phyloP scores from a whole-genome alignment of 345 rosid species.

The Pistacia atlantica region DNA sequence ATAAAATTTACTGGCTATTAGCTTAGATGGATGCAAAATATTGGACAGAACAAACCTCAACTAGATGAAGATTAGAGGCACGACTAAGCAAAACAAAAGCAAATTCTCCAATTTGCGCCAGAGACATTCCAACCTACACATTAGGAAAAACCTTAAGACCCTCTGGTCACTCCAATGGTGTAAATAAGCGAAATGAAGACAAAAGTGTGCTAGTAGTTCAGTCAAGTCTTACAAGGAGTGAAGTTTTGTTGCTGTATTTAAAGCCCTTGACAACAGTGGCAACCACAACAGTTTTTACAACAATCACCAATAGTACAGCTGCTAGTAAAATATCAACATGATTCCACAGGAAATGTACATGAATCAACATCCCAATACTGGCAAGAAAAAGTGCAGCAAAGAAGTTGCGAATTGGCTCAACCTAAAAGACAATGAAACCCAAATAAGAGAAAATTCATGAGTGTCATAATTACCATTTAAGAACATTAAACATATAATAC shows the following conservation, averaged over 20 bases:
- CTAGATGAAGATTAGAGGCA: slow-evolving; percentile 94
- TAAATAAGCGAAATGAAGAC: background rate
- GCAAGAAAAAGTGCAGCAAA: slow-evolving; percentile 95
- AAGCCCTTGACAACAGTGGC: slow-evolving; percentile 76
- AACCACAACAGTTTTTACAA: slow-evolving; percentile 70
- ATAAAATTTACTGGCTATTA: background rate
- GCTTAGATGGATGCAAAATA: slow-evolving; percentile 3
- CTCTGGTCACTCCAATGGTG: slow-evolving; percentile 12
- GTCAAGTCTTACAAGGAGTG: slow-evolving; percentile 69
- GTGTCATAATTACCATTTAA: background rate
- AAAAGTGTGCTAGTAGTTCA: background rate
- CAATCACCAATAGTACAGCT: slow-evolving; percentile 76
- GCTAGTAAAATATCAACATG: slow-evolving; percentile 89
- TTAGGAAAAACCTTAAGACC: slow-evolving; percentile 22
- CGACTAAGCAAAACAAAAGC: slow-evolving; percentile 97
- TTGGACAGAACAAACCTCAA: slow-evolving; percentile 61
- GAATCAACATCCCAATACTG: slow-evolving; percentile 90
- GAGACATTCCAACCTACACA: slow-evolving; percentile 85
- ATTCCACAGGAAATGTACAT: slow-evolving; percentile 91
- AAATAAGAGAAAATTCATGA: slow-evolving; percentile 6
- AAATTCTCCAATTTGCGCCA: slow-evolving; percentile 97
- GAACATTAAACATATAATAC: background rate
- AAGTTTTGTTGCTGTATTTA: slow-evolving; percentile 85
- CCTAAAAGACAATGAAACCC: slow-evolving; percentile 39
- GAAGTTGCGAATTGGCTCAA: slow-evolving; percentile 92